Conservation (phyloP, 2,329 filamentous ascomycete genomes). For the Monosporascus sp. region DNA sequence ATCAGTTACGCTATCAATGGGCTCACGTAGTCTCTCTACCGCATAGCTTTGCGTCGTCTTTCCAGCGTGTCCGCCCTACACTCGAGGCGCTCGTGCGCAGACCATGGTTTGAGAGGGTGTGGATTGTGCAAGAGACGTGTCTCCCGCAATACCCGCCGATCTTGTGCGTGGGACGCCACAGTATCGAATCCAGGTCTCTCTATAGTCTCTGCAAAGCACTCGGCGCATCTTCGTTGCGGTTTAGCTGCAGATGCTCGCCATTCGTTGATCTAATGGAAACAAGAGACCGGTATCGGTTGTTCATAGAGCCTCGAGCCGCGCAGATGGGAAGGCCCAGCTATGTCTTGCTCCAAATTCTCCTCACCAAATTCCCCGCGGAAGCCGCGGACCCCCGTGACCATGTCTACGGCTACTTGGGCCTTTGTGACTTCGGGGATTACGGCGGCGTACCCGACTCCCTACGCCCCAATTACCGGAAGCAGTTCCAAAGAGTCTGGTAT, state of each 20-base stretch:
- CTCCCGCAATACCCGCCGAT: neutral
- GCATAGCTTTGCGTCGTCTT: neutral
- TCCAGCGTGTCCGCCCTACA: neutral
- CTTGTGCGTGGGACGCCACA: neutral
- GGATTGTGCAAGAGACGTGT: neutral
- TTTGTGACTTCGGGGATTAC: neutral
- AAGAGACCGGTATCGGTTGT: neutral
- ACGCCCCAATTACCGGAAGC: neutral
- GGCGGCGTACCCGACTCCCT: neutral
- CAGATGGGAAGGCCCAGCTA: neutral
- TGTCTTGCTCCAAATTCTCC: neutral
- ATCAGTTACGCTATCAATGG: neutral
- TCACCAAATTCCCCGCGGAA: neutral
- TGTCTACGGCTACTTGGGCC: neutral
- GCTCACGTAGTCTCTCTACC: neutral
- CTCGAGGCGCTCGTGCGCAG: neutral
- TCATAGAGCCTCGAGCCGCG: neutral
- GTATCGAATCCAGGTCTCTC: neutral
- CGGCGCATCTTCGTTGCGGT: neutral
- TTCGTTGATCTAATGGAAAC: neutral
- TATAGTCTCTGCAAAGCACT: neutral
- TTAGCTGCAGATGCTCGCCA: neutral
- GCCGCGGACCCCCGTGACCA: neutral
- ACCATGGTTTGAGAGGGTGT: neutral
- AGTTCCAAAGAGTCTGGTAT: neutral